These are phyloP conservation scores for Acrocalymma vagum DNA, from an alignment of 2,329 filamentous ascomycete genomes.

Conservation along the genomic window DNA sequence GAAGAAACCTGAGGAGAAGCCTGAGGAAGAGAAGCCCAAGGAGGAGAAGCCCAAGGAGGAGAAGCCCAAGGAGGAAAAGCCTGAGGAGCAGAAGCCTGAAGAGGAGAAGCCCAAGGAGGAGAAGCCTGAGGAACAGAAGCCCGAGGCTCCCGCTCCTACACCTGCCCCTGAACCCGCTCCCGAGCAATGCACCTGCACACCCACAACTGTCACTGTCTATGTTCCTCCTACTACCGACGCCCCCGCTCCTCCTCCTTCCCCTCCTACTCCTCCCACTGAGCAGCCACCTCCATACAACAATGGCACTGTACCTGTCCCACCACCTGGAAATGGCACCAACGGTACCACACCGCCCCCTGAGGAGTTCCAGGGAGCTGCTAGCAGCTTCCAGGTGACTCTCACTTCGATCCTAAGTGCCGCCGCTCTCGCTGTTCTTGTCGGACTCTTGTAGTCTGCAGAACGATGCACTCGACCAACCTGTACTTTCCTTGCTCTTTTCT, in stretches of 20 bases:
- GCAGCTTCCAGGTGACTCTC: constrained; percentile 19
- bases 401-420: constrained; percentile 28
- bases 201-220: constrained; percentile 35
- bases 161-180: constrained; percentile 11
- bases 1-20: too few species aligned
- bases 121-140: too few species aligned
- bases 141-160: too few species aligned
- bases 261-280: constrained; percentile 8
- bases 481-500: constrained; percentile 15
- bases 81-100: too few species aligned
- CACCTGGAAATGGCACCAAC: constrained; percentile 33
- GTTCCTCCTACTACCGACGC: constrained; percentile 22
- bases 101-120: too few species aligned
- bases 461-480: constrained; percentile 10
- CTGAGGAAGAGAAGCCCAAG: too few species aligned
- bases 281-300: constrained; percentile 20
- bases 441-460: constrained; percentile 26
- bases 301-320: constrained; percentile 17
- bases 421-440: constrained; percentile 25
- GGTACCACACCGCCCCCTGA: constrained; percentile 20
- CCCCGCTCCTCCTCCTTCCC: constrained; percentile 11
- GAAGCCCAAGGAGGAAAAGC: too few species aligned
- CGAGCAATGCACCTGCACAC: constrained; percentile 27
- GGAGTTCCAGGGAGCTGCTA: constrained; percentile 35
- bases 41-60: too few species aligned